phyloP scores from a whole-genome alignment of 768 basidiomycete genomes.

The Tephrocybe sp. region DNA sequence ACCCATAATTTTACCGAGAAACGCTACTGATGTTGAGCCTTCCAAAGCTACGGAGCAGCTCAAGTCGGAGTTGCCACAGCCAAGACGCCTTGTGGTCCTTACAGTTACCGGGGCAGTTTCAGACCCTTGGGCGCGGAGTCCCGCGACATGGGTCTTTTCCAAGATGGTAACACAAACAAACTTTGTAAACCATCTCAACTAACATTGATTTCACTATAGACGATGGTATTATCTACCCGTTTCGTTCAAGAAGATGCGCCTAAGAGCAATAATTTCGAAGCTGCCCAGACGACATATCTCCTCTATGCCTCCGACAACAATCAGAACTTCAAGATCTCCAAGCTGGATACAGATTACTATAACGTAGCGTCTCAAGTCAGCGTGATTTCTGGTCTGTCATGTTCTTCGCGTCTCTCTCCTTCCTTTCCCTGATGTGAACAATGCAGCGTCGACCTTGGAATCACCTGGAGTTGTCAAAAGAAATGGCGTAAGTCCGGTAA shows the following conservation, averaged over 20 bases:
- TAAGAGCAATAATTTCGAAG: constrained; percentile 21
- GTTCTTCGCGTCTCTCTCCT: not conserved
- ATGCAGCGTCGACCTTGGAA: constrained; percentile 53
- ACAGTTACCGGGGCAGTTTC: constrained; percentile 53
- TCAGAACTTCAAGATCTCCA: constrained; percentile 67
- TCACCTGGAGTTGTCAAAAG: constrained; percentile 63
- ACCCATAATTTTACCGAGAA: not conserved
- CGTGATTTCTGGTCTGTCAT: constrained; percentile 39
- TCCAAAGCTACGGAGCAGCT: constrained; percentile 58
- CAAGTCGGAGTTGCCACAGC: constrained; percentile 63
- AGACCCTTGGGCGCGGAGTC: constrained; percentile 60
- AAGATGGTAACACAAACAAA: constrained; percentile 44
- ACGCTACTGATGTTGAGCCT: not conserved
- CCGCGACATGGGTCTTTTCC: constrained; percentile 57
- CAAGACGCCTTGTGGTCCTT: constrained; percentile 60
- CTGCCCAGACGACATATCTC: constrained; percentile 51
- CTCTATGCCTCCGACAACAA: constrained; percentile 69
- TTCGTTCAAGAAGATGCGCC: not conserved
- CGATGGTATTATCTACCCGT: constrained; percentile 30
- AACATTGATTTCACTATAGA: constrained; percentile 23
- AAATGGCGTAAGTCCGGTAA: constrained; percentile 37
- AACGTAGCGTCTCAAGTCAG: constrained; percentile 49
- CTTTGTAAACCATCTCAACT: not conserved
- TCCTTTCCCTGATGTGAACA: not conserved
- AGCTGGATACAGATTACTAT: constrained; percentile 57